These are phyloP conservation scores for Coleophoma eucalyptorum DNA, from an alignment of 2,329 filamentous ascomycete genomes.

Conservation along the genomic window DNA sequence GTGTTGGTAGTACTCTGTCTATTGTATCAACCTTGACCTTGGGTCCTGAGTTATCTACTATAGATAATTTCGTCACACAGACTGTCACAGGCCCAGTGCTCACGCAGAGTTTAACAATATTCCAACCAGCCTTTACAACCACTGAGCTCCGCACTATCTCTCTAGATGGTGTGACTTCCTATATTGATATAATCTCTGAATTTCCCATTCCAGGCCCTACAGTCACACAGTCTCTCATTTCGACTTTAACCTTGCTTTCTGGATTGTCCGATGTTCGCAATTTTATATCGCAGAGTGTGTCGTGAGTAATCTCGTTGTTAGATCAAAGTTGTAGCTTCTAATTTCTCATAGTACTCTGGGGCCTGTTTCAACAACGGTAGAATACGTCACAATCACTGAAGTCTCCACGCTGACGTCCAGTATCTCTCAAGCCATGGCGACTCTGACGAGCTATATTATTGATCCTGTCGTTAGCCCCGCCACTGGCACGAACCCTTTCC, in stretches of 20 bases:
- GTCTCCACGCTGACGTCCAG: too few relatives aligned
- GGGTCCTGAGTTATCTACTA: background rate
- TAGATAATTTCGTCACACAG: background rate
- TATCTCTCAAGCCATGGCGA: too few relatives aligned
- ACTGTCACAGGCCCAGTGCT: background rate
- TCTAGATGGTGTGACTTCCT: background rate
- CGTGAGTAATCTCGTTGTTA: too few relatives aligned
- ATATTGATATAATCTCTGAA: background rate
- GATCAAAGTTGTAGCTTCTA: too few relatives aligned
- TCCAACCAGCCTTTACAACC: background rate
- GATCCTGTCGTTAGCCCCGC: too few relatives aligned
- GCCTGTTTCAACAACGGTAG: too few relatives aligned
- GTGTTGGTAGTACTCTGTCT: background rate
- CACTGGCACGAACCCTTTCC: too few relatives aligned
- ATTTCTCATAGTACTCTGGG: too few relatives aligned
- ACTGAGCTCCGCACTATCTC: background rate
- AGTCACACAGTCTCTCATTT: background rate
- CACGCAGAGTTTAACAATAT: background rate
- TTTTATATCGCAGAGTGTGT: background rate
- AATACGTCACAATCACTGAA: too few relatives aligned
- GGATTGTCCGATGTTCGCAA: background rate
- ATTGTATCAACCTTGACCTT: background rate
- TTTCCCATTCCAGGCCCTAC: background rate
- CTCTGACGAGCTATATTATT: too few relatives aligned
- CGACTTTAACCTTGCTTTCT: background rate